These are phyloP conservation scores for Aethionema arabicum DNA, from an alignment of 345 rosid genomes.

Conservation along the genomic window DNA sequence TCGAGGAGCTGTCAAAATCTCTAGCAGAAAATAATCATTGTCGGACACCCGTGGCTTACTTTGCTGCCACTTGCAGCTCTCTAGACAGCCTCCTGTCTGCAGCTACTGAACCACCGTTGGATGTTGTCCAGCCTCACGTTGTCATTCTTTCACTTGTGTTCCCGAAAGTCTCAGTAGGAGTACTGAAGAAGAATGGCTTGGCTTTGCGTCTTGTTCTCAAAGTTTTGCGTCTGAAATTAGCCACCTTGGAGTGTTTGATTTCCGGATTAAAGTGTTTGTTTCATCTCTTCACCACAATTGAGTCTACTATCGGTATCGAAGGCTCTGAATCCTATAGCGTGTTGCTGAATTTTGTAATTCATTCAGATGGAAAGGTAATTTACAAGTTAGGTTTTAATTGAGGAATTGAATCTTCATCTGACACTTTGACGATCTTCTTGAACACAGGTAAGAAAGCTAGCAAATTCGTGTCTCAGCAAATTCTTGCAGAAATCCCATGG, in stretches of 20 bases:
- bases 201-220: constrained; percentile 46
- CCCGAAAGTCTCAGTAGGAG: constrained; percentile 47
- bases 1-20: constrained; percentile 72
- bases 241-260: constrained; percentile 42
- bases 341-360: constrained; percentile 45
- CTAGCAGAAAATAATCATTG: constrained; percentile 64
- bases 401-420: neutral
- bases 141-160: constrained; percentile 59
- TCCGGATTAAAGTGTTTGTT: constrained; percentile 68
- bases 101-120: constrained; percentile 39
- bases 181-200: constrained; percentile 54
- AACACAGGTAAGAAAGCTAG: constrained; percentile 72
- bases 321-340: constrained; percentile 46
- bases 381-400: neutral
- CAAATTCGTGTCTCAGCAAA: constrained; percentile 58
- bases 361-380: constrained; percentile 65
- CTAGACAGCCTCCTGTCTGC: constrained; percentile 54
- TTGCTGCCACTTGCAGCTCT: constrained; percentile 60
- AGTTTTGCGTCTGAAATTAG: constrained; percentile 45
- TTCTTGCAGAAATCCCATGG: constrained; percentile 57
- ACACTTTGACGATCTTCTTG: constrained; percentile 4
- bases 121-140: constrained; percentile 52
- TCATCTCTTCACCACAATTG: constrained; percentile 50
- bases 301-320: constrained; percentile 48
- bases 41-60: constrained; percentile 67